Evolutionary conservation across 75 land plant genomes (phyloP), one percentile per base, ranked within the genome.

Genomic region (Picea glauca): DNA sequence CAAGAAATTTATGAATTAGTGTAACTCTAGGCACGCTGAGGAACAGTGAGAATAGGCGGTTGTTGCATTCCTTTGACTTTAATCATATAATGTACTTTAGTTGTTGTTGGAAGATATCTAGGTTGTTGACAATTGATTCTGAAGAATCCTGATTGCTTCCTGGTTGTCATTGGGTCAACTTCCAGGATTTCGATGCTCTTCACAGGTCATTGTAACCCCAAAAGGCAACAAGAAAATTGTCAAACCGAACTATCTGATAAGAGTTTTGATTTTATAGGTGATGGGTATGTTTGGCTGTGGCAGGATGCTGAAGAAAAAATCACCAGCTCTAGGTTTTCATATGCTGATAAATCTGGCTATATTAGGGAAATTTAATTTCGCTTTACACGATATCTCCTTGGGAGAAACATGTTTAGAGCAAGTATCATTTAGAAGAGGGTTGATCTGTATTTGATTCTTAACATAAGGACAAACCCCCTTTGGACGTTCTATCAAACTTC

Each of bases 21-120:
- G n/a, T 5, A 21, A 62, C 20, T 62, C n/a, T 62, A 62, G 20
- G 33, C 21, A 30, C 15, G 60, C 35, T 20, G 12, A 56, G 26
- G 13, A 75, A 75, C 35, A 75, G 59, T 75, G 32, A 75, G 46
- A 26, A 75, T 75, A 75, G 76, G 58, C 31, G 54, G 76, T 46
- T 58, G 20, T 75, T 57, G 43, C n/a, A 43, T 75, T 58, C 35
- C 33, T 75, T 75, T 75, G 76, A 75, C 76, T 75, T 75, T 75
- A 57, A 17, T 13, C 59, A 20, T 62, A 62, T 4, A 20, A 20
- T 57, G 18, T 57, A 75, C 76, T 31, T 20, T 56, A 26, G 32
- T 1, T 13, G 60, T 57, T 75, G 46, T 75, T 56, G 76, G 20
- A 56, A 31, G 76, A 46, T 54, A 58, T 57, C 76, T 57, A 58